Evolutionary conservation across 352 stramenopile genomes (phyloP).

Genomic region (Phytophthora quininea): DNA sequence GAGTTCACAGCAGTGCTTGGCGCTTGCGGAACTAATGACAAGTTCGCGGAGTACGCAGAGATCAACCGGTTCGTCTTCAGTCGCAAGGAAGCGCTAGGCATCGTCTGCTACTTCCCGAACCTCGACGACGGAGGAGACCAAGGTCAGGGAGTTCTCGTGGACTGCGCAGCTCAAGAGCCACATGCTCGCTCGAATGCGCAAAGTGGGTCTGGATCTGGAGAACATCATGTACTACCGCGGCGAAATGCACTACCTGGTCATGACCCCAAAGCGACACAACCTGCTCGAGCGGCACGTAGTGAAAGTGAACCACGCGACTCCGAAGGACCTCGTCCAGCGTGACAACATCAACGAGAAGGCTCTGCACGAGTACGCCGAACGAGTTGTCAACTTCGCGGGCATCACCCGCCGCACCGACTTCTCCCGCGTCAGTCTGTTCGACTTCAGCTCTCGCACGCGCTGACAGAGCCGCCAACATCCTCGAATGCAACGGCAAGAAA

Average conservation of each 20-base stretch:
- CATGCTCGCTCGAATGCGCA: conserved; percentile 68
- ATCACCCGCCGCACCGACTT: conserved; percentile 65
- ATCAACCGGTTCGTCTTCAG: conserved; percentile 79
- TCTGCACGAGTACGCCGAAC: conserved; percentile 56
- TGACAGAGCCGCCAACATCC: conserved; percentile 61
- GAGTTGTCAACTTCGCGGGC: conserved; percentile 64
- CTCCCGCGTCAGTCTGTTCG: conserved; percentile 66
- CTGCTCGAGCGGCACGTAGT: conserved; percentile 62
- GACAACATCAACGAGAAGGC: conserved; percentile 55
- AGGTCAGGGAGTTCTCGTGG: conserved; percentile 77
- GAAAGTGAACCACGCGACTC: conserved; percentile 56
- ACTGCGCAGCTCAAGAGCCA: conserved; percentile 76
- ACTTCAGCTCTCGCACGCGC: conserved; percentile 75
- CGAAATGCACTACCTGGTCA: conserved; percentile 85
- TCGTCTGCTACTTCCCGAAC: conserved; percentile 85
- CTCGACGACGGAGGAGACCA: conserved; percentile 63
- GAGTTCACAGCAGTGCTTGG: conserved; percentile 69
- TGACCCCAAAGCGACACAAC: conserved; percentile 74
- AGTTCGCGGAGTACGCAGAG: conserved; percentile 47
- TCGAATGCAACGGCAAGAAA: conserved; percentile 62
- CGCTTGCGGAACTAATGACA: conserved; percentile 62
- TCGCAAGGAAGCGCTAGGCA: conserved; percentile 69
- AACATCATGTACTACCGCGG: conserved; percentile 87
- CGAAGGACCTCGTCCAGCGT: conserved; percentile 56
- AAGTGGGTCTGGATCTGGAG: conserved; percentile 66